phyloP scores from a whole-genome alignment of 768 basidiomycete species.

The Calvatia gigantea region DNA sequence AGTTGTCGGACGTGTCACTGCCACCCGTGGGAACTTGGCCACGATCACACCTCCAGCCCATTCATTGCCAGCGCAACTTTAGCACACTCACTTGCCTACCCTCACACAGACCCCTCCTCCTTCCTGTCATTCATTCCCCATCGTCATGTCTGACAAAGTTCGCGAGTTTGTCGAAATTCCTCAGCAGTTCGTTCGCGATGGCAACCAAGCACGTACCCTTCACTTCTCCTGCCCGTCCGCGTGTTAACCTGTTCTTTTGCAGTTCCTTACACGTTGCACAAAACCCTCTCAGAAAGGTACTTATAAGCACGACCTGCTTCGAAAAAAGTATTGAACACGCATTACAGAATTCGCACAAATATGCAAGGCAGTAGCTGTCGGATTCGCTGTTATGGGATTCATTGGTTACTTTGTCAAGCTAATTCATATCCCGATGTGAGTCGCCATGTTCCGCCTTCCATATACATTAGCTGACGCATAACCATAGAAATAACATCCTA shows the following conservation, averaged over 20 bases:
- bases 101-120: constrained; percentile 18
- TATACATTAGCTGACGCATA: constrained; percentile 11
- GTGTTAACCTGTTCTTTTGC: constrained; percentile 17
- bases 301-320: background rate
- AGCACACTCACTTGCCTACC: constrained; percentile 10
- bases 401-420: constrained; percentile 99
- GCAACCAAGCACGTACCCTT: constrained; percentile 71
- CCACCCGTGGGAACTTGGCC: constrained; percentile 29
- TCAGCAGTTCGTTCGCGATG: constrained; percentile 89
- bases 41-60: constrained; percentile 28
- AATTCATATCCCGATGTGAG: constrained; percentile 97
- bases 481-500: constrained; percentile 87
- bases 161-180: constrained; percentile 90
- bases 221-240: background rate
- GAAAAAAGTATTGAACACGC: background rate
- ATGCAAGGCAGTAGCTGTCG: constrained; percentile 93
- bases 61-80: constrained; percentile 4
- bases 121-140: constrained; percentile 20
- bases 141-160: constrained; percentile 84
- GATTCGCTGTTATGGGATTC: constrained; percentile 99
- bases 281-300: constrained; percentile 95
- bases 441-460: constrained; percentile 16
- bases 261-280: constrained; percentile 97
- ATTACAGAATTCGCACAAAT: constrained; percentile 89
- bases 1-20: constrained; percentile 26